Conservation (phyloP, 768 basidiomycete species). For the Lepiota venenata region DNA sequence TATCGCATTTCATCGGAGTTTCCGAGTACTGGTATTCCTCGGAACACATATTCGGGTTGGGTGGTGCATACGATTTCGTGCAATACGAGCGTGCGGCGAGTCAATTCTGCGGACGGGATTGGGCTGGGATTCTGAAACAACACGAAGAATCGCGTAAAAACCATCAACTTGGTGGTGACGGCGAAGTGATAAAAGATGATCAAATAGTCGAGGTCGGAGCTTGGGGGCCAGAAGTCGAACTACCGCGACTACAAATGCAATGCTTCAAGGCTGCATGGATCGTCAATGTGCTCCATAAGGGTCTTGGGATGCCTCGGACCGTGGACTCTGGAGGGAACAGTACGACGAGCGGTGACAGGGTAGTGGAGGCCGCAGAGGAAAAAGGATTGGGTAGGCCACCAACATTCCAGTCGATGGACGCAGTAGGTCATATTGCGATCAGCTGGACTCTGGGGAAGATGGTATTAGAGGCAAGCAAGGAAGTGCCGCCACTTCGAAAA, state of each 20-base stretch:
- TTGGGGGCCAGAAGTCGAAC: conserved; percentile 75
- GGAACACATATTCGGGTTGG: conserved; percentile 93
- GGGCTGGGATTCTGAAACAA: conserved; percentile 70
- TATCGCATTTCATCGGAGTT: conserved; percentile 93
- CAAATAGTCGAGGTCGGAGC: conserved; percentile 58
- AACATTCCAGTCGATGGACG: conserved; percentile 90
- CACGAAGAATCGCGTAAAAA: conserved; percentile 53
- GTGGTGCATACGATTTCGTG: conserved; percentile 93
- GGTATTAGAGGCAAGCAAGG: conserved; percentile 95
- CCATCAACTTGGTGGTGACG: conserved; percentile 56
- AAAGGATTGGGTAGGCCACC: conserved; percentile 77
- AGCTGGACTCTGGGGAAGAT: conserved; percentile 99
- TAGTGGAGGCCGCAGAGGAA: conserved; percentile 68
- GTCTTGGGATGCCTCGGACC: conserved; percentile 90
- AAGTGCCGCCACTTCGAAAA: conserved; percentile 51
- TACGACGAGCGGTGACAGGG: conserved; percentile 66
- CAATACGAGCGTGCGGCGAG: conserved; percentile 94
- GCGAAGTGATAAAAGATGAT: conserved; percentile 59
- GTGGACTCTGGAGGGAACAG: conserved; percentile 81
- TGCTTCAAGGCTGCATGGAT: conserved; percentile 99
- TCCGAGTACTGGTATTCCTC: conserved; percentile 99
- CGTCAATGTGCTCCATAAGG: conserved; percentile 92
- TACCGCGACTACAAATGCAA: conserved; percentile 89
- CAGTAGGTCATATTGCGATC: conserved; percentile 90
- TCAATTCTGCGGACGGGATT: conserved; percentile 77